Base-by-base conservation (phyloP, 202 grass and related monocot species). In the Digitaria exilis region DNA sequence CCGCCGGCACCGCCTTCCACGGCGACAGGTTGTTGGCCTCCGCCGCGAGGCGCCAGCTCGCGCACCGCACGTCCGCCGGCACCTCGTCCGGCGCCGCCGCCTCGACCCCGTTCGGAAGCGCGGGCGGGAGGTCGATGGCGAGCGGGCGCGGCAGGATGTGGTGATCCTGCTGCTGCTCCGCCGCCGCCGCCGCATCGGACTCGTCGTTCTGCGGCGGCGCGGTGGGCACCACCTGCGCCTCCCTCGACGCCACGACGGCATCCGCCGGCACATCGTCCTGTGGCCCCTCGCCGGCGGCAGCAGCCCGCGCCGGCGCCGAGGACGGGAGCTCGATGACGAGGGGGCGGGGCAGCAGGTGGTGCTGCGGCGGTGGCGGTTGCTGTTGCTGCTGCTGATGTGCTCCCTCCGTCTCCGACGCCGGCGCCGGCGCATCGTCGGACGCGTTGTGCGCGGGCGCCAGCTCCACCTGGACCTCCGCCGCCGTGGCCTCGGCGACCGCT, bases 21-120 rank as follows among this genome's bases (percentile, higher is more conserved):
- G 86, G 82, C 24, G 69, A 46, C 5, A 92, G 80, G 85, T 92
- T 94, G 81, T 90, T 94, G 34, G 89, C 91, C 87, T 97, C 94
- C 76, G 28, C 94, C 22, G 89, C 85, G 9, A 78, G 24, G 15
- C 91, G 44, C 91, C 91, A 94, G 80, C 87, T 94, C 50, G 86
- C 76, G 72, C 94, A 97, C n/a, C 83, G 48, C 78, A 84, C 58
- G 31, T 85, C 84, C 39, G 1, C 3, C 0, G 67, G 63, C 41
- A 59, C 43, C 46, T 12, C 65, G 26, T 52, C 76, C 2, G 79
- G 81, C 39, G 1, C 2, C 0, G 66, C 56, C 41, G 50, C 43
- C 39, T 16, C 65, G 26, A 37, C 76, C 12, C 15, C 16, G 8
- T 6, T 58, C 6, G 14, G 30, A 2, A 7, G 43, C 26, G n/a